Conservation (phyloP, 2,329 filamentous ascomycete species). For the Colletotrichum limetticola region DNA sequence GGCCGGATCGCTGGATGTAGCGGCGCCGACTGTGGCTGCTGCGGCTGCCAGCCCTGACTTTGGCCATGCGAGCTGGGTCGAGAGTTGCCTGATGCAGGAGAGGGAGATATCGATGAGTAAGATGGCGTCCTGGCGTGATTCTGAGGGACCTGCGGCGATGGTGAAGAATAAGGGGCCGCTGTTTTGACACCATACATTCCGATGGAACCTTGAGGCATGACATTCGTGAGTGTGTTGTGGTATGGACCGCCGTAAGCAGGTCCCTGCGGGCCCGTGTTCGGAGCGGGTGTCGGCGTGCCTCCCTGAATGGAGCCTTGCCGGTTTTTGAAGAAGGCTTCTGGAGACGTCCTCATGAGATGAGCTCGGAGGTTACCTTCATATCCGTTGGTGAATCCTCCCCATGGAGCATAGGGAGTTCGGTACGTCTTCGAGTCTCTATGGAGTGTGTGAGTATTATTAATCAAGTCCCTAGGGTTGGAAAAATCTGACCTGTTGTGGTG, state of each 20-base stretch:
- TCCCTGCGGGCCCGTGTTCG: not conserved
- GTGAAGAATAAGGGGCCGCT: conserved; percentile 27
- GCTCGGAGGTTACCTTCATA: conserved; percentile 64
- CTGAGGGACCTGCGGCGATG: conserved; percentile 16
- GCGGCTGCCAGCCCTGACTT: conserved; percentile 24
- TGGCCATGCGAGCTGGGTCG: conserved; percentile 28
- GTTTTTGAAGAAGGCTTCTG: conserved; percentile 47
- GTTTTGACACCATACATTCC: conserved; percentile 35
- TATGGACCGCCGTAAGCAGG: conserved; percentile 17
- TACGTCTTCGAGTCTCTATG: conserved; percentile 66
- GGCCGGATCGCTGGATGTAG: conserved; percentile 52
- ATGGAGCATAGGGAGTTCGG: conserved; percentile 67
- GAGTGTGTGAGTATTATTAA: conserved; percentile 34
- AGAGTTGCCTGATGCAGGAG: conserved; percentile 14
- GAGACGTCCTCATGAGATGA: conserved; percentile 52
- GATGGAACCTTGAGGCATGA: conserved; percentile 26
- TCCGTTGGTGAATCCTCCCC: conserved; percentile 70
- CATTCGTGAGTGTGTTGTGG: conserved; percentile 22
- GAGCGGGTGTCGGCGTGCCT: conserved; percentile 25
- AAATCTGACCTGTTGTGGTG: conserved; percentile 65
- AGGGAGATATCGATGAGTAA: conserved; percentile 33
- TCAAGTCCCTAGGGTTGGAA: not conserved
- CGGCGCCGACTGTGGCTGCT: conserved; percentile 36
- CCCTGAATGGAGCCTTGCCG: conserved; percentile 35
- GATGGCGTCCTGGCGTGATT: conserved; percentile 4